Percentiles rank a stretch among this genome's conserved stretches.
phyloP scores from a whole-genome alignment of 495 filamentous ascomycete genomes.

The Aspergillus coremiiformis region DNA sequence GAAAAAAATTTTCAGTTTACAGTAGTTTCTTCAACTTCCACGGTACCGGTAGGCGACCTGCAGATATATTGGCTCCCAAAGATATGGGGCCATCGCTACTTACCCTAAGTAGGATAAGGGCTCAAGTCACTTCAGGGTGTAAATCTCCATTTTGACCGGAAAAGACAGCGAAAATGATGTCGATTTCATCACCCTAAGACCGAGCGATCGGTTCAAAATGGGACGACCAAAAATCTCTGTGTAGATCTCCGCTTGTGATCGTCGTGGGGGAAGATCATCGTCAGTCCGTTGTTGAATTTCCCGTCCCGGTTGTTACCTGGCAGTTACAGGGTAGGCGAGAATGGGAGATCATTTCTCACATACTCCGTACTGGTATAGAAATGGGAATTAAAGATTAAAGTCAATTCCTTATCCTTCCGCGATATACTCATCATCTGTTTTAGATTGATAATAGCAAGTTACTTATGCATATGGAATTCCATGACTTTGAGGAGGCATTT shows the following conservation, averaged over 20 bases:
- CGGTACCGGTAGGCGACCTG: not conserved
- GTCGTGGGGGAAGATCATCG: conserved; percentile 14
- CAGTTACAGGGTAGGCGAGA: not conserved
- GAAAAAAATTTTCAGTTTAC: not conserved
- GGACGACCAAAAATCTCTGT: conserved; percentile 1
- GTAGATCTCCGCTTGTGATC: conserved; percentile 8
- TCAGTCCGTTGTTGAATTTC: not conserved
- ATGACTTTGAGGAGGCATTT: too few species aligned
- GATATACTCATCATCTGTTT: not conserved
- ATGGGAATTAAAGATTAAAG: too few species aligned
- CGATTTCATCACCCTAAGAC: not conserved
- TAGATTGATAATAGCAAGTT: too few species aligned
- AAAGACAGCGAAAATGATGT: not conserved
- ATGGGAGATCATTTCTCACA: not conserved
- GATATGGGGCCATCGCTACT: not conserved
- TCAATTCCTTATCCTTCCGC: not conserved
- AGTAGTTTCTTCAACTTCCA: not conserved
- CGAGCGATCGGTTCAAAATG: not conserved
- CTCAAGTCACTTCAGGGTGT: not conserved
- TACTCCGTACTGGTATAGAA: too few species aligned
- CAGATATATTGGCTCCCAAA: not conserved
- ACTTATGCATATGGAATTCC: too few species aligned
- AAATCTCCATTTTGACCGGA: not conserved
- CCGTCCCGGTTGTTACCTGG: not conserved
- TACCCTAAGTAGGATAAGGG: not conserved